Evolutionary conservation across 75 land plant genomes (phyloP), one percentile per base, ranked within the genome.

Genomic region (Cupressus sempervirens): DNA sequence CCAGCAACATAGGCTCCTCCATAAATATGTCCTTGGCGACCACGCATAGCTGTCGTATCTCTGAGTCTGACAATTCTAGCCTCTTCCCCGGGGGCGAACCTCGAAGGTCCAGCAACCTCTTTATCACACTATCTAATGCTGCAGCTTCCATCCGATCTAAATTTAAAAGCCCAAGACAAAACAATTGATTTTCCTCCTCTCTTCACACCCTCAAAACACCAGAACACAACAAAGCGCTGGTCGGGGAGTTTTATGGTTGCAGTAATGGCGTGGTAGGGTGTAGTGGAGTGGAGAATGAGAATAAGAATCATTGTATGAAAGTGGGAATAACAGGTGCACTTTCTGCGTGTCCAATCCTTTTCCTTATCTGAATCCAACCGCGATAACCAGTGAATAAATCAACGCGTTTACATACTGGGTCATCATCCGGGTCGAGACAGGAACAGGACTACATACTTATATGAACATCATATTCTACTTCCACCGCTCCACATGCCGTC

Each of bases 41-140:
- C 16, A 77, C 40, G 84, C 92, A 92, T 40, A 92, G 92, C 90
- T 92, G 90, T 12, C 89, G 87, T 38, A 92, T 85, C 87, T 92
- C 92, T 23, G 84, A 77, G 88, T 91, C 92, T 40, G 88, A 84
- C 23, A 91, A 84, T 86, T 90, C 89, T 30, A 86, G 91, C 84
- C 87, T 90, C 86, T 90, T 92, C 45, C 90, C 92, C 14, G 88
- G 90, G 72, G 83, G 79, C 53, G 86, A 85, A 45, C 89, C 84
- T 36, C 90, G 80, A 81, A 87, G 87, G 67, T 90, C 92, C 36
- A 90, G 88, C 73, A 92, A 77, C 76, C 93, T 88, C 29, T 54
- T 73, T 83, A 92, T 92, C 41, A 92, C 86, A 83, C 87, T 90
- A 83, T 92, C 93, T 84, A 92, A 74, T 10, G 75, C 87, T 23